Evolutionary conservation across 139 green algal genomes (phyloP).

Genomic region (Tetradesmus lagerheimii): DNA sequence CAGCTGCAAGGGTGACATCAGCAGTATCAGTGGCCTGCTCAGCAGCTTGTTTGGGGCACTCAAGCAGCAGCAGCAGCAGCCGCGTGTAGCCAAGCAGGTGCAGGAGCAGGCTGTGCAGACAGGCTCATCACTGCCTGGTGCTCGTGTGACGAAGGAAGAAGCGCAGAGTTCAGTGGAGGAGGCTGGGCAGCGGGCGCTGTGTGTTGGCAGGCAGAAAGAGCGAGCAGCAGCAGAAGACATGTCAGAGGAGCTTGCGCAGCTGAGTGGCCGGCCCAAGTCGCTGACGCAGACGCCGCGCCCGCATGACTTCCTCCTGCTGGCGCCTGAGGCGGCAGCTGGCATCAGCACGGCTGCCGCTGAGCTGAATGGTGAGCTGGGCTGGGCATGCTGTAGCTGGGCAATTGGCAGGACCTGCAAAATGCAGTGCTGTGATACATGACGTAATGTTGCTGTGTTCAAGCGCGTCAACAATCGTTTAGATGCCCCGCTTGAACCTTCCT

Average conservation of each 20-base stretch:
- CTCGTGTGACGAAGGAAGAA: neutral
- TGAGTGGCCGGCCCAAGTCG: neutral
- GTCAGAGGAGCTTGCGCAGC: constrained; percentile 1
- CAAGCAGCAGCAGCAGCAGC: constrained; percentile 28
- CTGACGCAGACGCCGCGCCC: neutral
- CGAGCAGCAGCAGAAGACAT: neutral
- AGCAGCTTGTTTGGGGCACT: neutral
- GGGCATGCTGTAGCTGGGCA: neutral
- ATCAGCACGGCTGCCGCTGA: neutral
- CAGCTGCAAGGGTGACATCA: neutral
- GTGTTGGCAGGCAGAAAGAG: neutral
- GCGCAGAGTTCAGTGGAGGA: neutral
- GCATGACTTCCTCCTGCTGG: neutral
- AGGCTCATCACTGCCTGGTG: neutral
- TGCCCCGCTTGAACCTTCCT: too few relatives aligned
- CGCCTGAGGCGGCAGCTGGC: neutral
- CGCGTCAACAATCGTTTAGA: too few relatives aligned
- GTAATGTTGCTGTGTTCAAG: too few relatives aligned
- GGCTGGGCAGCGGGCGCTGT: constrained; percentile 4
- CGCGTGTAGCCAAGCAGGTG: constrained; percentile 3
- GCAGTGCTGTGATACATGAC: neutral
- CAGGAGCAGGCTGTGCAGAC: neutral
- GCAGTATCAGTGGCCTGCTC: neutral
- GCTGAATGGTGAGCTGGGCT: neutral
- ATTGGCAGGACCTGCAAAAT: too few relatives aligned